These are phyloP conservation scores for Stephanodiscus minutulus DNA, from an alignment of 108 stramenopile species.

Conservation along the genomic window DNA sequence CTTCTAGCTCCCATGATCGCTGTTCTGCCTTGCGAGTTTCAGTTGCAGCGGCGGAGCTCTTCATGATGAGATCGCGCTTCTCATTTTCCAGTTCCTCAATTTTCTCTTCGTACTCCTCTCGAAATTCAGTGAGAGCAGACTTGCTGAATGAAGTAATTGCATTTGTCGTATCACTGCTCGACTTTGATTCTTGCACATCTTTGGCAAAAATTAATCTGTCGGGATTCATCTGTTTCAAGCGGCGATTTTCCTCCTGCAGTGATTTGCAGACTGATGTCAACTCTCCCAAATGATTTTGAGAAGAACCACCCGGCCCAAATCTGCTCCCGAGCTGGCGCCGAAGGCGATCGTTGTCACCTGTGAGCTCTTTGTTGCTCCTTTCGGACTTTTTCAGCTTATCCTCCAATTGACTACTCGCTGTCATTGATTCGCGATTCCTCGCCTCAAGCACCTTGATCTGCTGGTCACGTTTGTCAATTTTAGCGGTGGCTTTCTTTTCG, in stretches of 20 bases:
- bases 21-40: constrained; percentile 78
- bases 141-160: constrained; percentile 34
- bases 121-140: constrained; percentile 62
- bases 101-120: constrained; percentile 76
- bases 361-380: constrained; percentile 61
- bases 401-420: constrained; percentile 59
- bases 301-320: constrained; percentile 58
- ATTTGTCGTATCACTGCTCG: constrained; percentile 1
- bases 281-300: constrained; percentile 68
- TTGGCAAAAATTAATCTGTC: not conserved
- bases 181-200: not conserved
- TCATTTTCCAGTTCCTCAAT: constrained; percentile 73
- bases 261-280: constrained; percentile 73
- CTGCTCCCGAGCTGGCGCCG: constrained; percentile 83
- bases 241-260: constrained; percentile 71
- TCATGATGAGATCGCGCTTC: constrained; percentile 84
- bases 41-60: constrained; percentile 69
- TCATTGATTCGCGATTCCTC: constrained; percentile 49
- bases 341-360: constrained; percentile 80
- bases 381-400: constrained; percentile 53
- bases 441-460: constrained; percentile 59
- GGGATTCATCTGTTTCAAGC: constrained; percentile 53
- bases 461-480: constrained; percentile 64
- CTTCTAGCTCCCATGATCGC: constrained; percentile 72
- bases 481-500: constrained; percentile 51